Evolutionary conservation across 495 filamentous ascomycete species (phyloP), one percentile per base, ranked within the genome.

Genomic region (Baudoinia panamericana): DNA sequence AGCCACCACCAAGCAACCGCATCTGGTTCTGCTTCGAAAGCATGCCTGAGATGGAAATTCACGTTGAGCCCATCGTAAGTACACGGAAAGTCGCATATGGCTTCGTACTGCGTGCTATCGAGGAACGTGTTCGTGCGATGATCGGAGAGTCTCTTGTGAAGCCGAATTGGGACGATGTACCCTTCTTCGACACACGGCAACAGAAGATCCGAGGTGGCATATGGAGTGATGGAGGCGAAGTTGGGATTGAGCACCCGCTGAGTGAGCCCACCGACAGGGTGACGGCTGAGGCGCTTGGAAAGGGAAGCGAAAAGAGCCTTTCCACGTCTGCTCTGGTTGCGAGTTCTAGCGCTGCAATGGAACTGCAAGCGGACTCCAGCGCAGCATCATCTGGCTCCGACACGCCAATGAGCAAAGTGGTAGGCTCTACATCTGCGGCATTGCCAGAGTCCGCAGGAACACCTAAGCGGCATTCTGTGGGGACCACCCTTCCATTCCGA

Each of bases 91-190:
- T 97, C 36, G 94, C 90, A 0, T 96, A 88, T 57, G 78, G 77
- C 5, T 72, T 93, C 31, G 88, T 97, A 32, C 70, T 95, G 10
- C 78, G 85, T 34, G 80, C 86, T 34, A 97, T 97, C 44, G 90
- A 96, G 58, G 93, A 80, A 48, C 68, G 87, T 18, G 93, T 97
- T 55, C 77, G 87, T 41, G 86, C 94, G 57, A 84, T 95, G 27
- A 68, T 97, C 37, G 83, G 76, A 2, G 90, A 97, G 61, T 93
- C 85, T 12, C 58, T 95, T 7, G 90, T 97, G n/a, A 64, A 80
- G 32, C 92, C 92, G 0, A 84, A 92, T 54, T 96, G 87, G 84
- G 90, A 97, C 43, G 90, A 97, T 57, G 72, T 78, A 2, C 84
- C 90, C 3, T 96, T 96, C 61, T 76, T 80, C 52, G 73, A 82